Evolutionary conservation across 75 land plant species (phyloP).

Genomic region (Sequoia sempervirens): DNA sequence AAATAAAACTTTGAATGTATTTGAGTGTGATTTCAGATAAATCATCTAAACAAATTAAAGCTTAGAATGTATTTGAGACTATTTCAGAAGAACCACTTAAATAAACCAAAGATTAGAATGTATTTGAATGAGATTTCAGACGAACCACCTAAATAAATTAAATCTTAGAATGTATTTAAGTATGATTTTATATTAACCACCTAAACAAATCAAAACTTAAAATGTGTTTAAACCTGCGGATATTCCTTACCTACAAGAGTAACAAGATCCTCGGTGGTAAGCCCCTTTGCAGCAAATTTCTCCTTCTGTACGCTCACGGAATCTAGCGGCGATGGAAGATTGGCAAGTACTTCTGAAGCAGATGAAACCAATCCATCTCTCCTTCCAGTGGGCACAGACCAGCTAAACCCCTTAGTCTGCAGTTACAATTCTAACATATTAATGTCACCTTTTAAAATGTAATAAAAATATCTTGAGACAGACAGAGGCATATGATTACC

Average conservation of each 20-base stretch:
- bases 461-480: too few species aligned
- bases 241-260: constrained; percentile 35
- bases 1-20: too few species aligned
- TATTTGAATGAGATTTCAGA: background rate
- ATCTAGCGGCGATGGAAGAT: constrained; percentile 40
- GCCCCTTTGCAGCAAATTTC: constrained; percentile 55
- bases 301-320: constrained; percentile 30
- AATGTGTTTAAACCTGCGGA: too few species aligned
- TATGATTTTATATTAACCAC: background rate
- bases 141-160: too few species aligned
- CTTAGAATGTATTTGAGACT: too few species aligned
- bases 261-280: constrained; percentile 53
- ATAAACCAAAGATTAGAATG: background rate
- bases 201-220: background rate
- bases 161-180: background rate
- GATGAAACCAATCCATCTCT: constrained; percentile 55
- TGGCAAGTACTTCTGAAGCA: constrained; percentile 20
- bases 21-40: too few species aligned
- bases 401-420: constrained; percentile 43
- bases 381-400: constrained; percentile 47
- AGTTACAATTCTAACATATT: too few species aligned
- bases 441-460: too few species aligned
- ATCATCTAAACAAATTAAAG: too few species aligned
- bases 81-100: too few species aligned
- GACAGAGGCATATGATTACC: background rate